Evolutionary conservation across 2,329 filamentous ascomycete species (phyloP).

Genomic region (Colletotrichum filicis): DNA sequence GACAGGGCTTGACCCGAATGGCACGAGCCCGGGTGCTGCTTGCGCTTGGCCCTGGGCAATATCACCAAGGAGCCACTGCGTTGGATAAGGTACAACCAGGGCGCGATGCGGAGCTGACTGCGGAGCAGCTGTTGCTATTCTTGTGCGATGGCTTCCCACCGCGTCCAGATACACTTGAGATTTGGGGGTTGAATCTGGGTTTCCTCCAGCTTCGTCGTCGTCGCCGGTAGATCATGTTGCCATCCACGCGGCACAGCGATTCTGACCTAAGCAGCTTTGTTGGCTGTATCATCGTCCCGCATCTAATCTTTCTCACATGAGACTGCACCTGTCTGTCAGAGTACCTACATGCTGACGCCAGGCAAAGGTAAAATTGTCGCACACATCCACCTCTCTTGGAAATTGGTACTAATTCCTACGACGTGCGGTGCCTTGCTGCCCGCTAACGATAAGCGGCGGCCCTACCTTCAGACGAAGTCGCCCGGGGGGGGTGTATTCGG

Average conservation of each 20-base stretch:
- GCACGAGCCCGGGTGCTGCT: not conserved
- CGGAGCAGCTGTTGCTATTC: conserved; percentile 9
- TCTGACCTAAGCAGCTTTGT: not conserved
- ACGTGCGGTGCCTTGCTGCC: not conserved
- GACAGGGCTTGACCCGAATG: not conserved
- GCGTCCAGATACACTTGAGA: not conserved
- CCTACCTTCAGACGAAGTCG: not conserved
- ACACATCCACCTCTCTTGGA: not conserved
- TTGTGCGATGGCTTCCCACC: not conserved
- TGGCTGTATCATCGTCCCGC: not conserved
- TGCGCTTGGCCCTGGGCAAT: not conserved
- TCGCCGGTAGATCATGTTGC: not conserved
- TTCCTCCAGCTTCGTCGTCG: not conserved
- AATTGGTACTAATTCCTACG: not conserved
- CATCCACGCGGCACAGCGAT: not conserved
- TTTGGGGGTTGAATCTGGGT: not conserved
- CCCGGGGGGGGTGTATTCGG: not conserved
- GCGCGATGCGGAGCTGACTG: not conserved
- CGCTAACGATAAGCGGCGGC: not conserved
- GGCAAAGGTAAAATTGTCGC: not conserved
- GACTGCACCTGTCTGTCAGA: not conserved
- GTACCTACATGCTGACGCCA: not conserved
- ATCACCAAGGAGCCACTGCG: not conserved
- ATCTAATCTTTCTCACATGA: conserved; percentile 15
- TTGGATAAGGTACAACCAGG: not conserved